phyloP scores from a whole-genome alignment of 1,284 basidiomycete species.

The Xerocomus minutiporus region DNA sequence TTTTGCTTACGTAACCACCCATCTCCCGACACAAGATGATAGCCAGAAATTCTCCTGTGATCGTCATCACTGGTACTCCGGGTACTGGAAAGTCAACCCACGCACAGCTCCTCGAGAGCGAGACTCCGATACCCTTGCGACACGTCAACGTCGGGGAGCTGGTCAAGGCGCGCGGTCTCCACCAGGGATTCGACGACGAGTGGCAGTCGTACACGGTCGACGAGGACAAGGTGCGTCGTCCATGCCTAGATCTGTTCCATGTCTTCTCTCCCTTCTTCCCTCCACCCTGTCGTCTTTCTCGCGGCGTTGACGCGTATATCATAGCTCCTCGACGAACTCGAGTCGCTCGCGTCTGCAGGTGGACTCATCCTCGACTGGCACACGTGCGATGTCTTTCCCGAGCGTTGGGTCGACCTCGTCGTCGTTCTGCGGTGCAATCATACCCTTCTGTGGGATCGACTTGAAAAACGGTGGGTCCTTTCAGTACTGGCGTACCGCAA shows the following conservation, averaged over 20 bases:
- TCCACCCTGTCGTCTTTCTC: not conserved
- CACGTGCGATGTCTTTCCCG: constrained; percentile 91
- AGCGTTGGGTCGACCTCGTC: constrained; percentile 96
- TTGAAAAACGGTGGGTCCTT: constrained; percentile 80
- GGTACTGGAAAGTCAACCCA: constrained; percentile 90
- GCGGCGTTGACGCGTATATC: not conserved
- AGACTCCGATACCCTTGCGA: constrained; percentile 61
- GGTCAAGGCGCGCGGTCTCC: constrained; percentile 81
- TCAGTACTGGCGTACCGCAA: not conserved
- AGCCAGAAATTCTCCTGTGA: constrained; percentile 56
- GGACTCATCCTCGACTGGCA: constrained; percentile 97
- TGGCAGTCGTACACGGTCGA: constrained; percentile 95
- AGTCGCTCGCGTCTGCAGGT: constrained; percentile 61
- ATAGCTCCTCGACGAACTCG: constrained; percentile 84
- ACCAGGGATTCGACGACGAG: constrained; percentile 86
- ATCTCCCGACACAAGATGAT: not conserved
- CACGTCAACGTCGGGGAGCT: constrained; percentile 90
- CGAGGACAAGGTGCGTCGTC: constrained; percentile 76
- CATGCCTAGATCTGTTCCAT: not conserved
- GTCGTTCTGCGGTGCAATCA: constrained; percentile 92
- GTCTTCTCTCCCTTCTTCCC: too few relatives aligned
- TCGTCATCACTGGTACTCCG: constrained; percentile 90
- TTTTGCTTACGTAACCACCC: not conserved
- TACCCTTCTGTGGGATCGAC: constrained; percentile 81
- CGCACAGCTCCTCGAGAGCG: constrained; percentile 70